Conservation (phyloP, 768 basidiomycete species). For the Tylopilus plumbeoviolaceoides region DNA sequence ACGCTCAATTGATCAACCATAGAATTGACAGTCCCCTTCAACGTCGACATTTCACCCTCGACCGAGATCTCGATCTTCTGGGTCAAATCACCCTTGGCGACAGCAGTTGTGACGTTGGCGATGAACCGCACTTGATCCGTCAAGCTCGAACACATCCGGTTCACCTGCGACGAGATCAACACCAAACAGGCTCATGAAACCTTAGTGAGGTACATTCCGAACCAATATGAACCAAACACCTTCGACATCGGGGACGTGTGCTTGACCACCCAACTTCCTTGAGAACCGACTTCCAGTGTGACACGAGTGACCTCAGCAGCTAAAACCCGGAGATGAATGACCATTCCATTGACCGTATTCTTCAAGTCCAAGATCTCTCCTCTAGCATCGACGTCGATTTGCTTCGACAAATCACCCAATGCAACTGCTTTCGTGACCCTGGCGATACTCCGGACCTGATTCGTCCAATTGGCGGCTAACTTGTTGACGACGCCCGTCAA, state of each 20-base stretch:
- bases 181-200: not conserved
- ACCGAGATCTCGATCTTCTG: too few relatives aligned
- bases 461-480: slow-evolving; percentile 71
- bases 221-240: too few relatives aligned
- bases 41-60: too few relatives aligned
- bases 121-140: slow-evolving; percentile 86
- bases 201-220: slow-evolving; percentile 48
- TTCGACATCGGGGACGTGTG: slow-evolving; percentile 81
- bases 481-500: slow-evolving; percentile 82
- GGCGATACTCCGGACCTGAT: slow-evolving; percentile 53
- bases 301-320: slow-evolving; percentile 83
- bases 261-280: slow-evolving; percentile 87
- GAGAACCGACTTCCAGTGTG: slow-evolving; percentile 80
- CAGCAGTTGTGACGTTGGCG: slow-evolving; percentile 82
- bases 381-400: slow-evolving; percentile 86
- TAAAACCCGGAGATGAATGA: slow-evolving; percentile 51
- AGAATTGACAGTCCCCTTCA: too few relatives aligned
- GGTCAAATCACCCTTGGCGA: slow-evolving; percentile 89
- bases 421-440: slow-evolving; percentile 75
- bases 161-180: slow-evolving; percentile 43
- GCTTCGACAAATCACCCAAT: slow-evolving; percentile 81
- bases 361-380: slow-evolving; percentile 89
- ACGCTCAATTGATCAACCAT: too few relatives aligned
- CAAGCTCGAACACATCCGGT: slow-evolving; percentile 83
- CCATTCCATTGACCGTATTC: slow-evolving; percentile 54